Evolutionary conservation across 2,329 filamentous ascomycete genomes (phyloP).

Genomic region (Sporothrix brasiliensis): DNA sequence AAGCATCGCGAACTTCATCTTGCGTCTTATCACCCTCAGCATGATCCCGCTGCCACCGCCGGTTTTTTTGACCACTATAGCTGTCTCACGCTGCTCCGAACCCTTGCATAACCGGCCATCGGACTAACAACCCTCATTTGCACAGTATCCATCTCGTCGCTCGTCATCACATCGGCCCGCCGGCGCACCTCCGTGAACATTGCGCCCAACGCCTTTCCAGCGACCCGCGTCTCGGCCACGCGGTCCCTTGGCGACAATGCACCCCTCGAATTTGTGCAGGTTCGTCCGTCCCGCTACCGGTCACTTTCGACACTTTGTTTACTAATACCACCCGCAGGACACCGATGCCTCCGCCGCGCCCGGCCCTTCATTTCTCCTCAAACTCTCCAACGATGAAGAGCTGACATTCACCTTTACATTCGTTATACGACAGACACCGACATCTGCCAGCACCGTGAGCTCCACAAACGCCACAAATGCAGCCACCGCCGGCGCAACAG

Average conservation of each 20-base stretch:
- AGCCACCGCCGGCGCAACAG: conserved; percentile 9
- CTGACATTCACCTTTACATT: conserved; percentile 93
- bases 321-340: conserved; percentile 61
- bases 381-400: conserved; percentile 87
- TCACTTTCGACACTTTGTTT: not conserved
- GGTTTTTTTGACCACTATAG: not conserved
- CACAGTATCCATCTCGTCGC: conserved; percentile 81
- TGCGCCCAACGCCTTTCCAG: conserved; percentile 84
- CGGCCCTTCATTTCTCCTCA: conserved; percentile 76
- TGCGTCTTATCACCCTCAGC: not conserved
- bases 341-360: conserved; percentile 62
- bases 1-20: conserved; percentile 10
- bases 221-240: conserved; percentile 72
- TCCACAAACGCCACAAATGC: conserved; percentile 8
- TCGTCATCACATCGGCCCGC: conserved; percentile 78
- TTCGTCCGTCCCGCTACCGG: conserved; percentile 46
- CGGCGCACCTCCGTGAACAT: conserved; percentile 77
- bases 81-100: not conserved
- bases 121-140: conserved; percentile 7
- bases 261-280: conserved; percentile 90
- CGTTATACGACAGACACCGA: conserved; percentile 63
- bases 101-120: not conserved
- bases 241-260: conserved; percentile 72
- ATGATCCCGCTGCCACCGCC: not conserved
- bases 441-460: not conserved